phyloP scores from a whole-genome alignment of 805 yeast genomes.

The Candida michaelii region DNA sequence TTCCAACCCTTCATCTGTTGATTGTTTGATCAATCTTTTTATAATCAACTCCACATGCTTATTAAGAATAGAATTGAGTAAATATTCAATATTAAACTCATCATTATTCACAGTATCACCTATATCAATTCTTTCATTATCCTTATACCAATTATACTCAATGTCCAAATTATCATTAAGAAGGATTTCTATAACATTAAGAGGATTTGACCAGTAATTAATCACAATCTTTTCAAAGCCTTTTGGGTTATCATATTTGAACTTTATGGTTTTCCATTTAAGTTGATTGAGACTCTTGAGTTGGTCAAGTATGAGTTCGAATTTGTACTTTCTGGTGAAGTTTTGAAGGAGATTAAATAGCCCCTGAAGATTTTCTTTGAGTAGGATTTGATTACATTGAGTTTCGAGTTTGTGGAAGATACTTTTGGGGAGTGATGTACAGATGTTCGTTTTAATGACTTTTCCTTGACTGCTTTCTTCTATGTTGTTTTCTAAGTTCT shows the following conservation, averaged over 20 bases:
- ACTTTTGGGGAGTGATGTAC: slow-evolving; percentile 30
- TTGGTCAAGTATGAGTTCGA: slow-evolving; percentile 53
- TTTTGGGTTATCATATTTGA: slow-evolving; percentile 51
- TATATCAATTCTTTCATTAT: slow-evolving; percentile 41
- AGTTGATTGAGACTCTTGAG: slow-evolving; percentile 43
- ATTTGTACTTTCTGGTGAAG: slow-evolving; percentile 63
- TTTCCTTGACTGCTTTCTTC: background rate
- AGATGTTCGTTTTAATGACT: slow-evolving; percentile 14
- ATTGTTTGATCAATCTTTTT: slow-evolving; percentile 10
- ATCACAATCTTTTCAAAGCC: slow-evolving; percentile 50
- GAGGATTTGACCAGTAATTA: slow-evolving; percentile 61
- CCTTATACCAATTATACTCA: slow-evolving; percentile 62
- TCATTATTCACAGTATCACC: slow-evolving; percentile 20
- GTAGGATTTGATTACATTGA: slow-evolving; percentile 52
- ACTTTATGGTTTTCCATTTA: slow-evolving; percentile 63
- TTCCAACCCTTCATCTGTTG: background rate
- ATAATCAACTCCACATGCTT: slow-evolving; percentile 39
- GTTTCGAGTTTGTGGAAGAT: slow-evolving; percentile 49
- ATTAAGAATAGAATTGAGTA: slow-evolving; percentile 36
- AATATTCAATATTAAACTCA: slow-evolving; percentile 36
- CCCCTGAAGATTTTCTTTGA: slow-evolving; percentile 47
- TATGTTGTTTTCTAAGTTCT: background rate
- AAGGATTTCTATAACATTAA: slow-evolving; percentile 62
- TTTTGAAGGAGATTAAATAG: slow-evolving; percentile 57
- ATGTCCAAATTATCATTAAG: slow-evolving; percentile 48